These are phyloP conservation scores for Coniferiporia sulphurascens DNA, from an alignment of 1,284 basidiomycete genomes.

Conservation along the genomic window DNA sequence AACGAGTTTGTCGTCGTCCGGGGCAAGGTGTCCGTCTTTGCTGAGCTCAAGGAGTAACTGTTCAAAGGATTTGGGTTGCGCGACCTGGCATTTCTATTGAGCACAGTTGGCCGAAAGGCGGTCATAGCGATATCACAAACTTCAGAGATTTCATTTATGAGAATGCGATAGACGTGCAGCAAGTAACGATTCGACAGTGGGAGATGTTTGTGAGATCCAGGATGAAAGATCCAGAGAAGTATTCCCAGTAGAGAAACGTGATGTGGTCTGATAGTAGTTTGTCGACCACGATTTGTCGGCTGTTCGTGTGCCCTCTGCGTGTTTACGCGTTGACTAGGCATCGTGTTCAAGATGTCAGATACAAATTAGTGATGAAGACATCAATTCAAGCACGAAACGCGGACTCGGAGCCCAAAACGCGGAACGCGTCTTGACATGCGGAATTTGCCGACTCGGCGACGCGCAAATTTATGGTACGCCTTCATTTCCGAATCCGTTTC, in stretches of 20 bases:
- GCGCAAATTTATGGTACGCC: not conserved
- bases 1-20: constrained; percentile 27
- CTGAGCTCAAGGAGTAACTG: constrained; percentile 31
- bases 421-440: not conserved
- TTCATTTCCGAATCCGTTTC: not conserved
- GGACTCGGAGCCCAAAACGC: not conserved
- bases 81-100: constrained; percentile 28
- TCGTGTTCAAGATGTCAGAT: not conserved
- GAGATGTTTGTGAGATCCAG: constrained; percentile 36
- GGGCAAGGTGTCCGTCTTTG: constrained; percentile 26
- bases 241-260: constrained; percentile 64
- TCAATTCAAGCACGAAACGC: not conserved
- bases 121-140: constrained; percentile 24
- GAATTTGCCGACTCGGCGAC: not conserved
- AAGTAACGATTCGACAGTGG: constrained; percentile 52
- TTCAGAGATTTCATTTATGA: constrained; percentile 58
- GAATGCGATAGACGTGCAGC: constrained; percentile 56
- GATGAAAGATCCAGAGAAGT: constrained; percentile 54
- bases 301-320: constrained; percentile 1
- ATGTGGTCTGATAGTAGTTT: constrained; percentile 46
- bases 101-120: constrained; percentile 8
- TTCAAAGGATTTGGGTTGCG: constrained; percentile 36
- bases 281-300: not conserved
- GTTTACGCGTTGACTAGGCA: not conserved
- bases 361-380: too few species aligned